Evolutionary conservation across 2,329 filamentous ascomycete species (phyloP), one percentile per base, ranked within the genome.

Genomic region (Metarhizium rileyi): DNA sequence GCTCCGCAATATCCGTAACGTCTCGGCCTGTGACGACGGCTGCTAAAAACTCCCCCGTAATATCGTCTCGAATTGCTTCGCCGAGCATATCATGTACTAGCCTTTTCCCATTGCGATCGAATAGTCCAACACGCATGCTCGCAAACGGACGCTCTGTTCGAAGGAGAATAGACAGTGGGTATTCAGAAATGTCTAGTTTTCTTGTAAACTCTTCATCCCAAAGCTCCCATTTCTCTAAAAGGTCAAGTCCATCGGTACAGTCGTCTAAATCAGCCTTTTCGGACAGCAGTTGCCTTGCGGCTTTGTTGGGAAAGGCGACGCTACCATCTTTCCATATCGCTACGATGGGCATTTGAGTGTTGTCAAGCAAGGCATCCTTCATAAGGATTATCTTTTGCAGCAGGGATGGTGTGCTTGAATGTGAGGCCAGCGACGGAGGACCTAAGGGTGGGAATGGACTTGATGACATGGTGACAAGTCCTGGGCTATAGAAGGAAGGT

Each of bases 311-410:
- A 41, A 89, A 81, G 0, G 80, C 82, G 44, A 89, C 81, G 44
- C 79, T 84, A 48, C 84, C 80, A 55, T 91, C 87, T 60, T 83
- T 85, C 87, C 87, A 90, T 81, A 90, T 86, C 23, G 84, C 83
- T 42, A 90, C 70, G 22, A 88, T 83, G 0, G 87, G 86, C 61
- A 87, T 81, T 53, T 81, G 77, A 25, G 87, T 86, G 36, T 81
- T 86, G 60, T 89, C 85, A 6, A 91, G 69, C 20, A 90, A 73
- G 1, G 86, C 85, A 61, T 90, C 86, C 63, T 90, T 90, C 70
- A 91, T 80, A 46, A 83, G 72, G 7, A 78, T 80, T 49, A 87
- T 79, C 61, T 90, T 91, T 57, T 87, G 81, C 23, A 89, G 73
- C 12, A 85, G 71, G 0, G 84, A 84, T 0, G 84, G 81, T 2